These are phyloP conservation scores for Chamaecrista fasciculata DNA, from an alignment of 306 rosid species.

Conservation along the genomic window DNA sequence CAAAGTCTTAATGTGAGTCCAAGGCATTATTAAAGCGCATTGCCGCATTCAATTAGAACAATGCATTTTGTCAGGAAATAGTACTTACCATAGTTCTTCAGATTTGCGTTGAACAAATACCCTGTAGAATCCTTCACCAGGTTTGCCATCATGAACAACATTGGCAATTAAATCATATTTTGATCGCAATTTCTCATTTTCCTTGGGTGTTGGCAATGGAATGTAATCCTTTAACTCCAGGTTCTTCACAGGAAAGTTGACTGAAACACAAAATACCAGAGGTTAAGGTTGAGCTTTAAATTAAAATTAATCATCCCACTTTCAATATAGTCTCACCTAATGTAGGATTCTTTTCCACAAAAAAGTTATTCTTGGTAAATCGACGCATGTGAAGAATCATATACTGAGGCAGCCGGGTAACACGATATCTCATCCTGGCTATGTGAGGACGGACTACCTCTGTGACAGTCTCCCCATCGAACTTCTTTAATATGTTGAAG, in stretches of 20 bases:
- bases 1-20: conserved; percentile 11
- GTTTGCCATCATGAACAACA: conserved; percentile 94
- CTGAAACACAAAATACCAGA: conserved; percentile 39
- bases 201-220: conserved; percentile 80
- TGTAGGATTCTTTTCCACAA: conserved; percentile 97
- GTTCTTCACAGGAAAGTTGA: conserved; percentile 95
- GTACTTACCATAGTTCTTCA: conserved; percentile 75
- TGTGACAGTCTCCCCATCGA: conserved; percentile 88
- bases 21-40: not conserved
- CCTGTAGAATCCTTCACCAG: conserved; percentile 83
- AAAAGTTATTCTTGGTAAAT: conserved; percentile 93
- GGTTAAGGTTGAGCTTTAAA: conserved; percentile 22
- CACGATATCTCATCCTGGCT: conserved; percentile 90
- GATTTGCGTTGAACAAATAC: conserved; percentile 93
- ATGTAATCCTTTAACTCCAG: conserved; percentile 95
- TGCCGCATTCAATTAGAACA: not conserved
- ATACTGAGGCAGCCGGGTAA: conserved; percentile 81
- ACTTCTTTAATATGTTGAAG: conserved; percentile 90
- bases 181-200: conserved; percentile 62
- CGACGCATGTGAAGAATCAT: conserved; percentile 89
- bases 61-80: not conserved
- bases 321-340: conserved; percentile 48
- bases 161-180: conserved; percentile 90
- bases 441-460: conserved; percentile 92
- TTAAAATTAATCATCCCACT: conserved; percentile 2